phyloP scores from a whole-genome alignment of 2,329 filamentous ascomycete species.

The Monosporascus sp. region DNA sequence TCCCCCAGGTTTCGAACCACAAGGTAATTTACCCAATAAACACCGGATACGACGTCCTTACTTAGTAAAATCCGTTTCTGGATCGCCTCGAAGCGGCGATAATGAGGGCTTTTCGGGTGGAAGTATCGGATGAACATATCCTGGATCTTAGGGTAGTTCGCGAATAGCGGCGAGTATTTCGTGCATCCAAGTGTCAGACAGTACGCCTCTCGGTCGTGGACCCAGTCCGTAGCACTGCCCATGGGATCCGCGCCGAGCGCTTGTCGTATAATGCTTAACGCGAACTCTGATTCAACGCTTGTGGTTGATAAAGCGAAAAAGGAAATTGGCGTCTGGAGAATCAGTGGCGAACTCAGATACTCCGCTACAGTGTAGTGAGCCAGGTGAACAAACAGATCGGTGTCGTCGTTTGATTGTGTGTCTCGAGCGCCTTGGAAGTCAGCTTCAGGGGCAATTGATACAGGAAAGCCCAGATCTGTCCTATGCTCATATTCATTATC shows the following conservation, averaged over 20 bases:
- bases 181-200: conserved; percentile 1
- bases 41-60: too few relatives aligned
- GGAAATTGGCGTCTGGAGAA: neutral
- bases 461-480: neutral
- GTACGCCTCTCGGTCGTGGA: conserved; percentile 4
- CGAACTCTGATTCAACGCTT: neutral
- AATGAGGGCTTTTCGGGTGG: neutral
- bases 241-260: neutral
- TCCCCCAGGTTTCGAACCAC: too few relatives aligned
- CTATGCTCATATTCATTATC: neutral
- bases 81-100: neutral
- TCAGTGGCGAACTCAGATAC: conserved; percentile 4
- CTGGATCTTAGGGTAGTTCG: neutral
- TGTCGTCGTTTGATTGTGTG: neutral
- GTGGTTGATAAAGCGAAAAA: neutral
- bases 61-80: neutral
- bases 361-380: conserved; percentile 14
- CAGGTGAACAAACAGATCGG: neutral
- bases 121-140: neutral
- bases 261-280: neutral
- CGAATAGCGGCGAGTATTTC: too few relatives aligned
- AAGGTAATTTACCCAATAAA: too few relatives aligned
- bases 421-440: neutral
- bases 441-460: neutral
- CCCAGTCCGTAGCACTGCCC: neutral